A percentile compares a stretch with the other conserved stretches of the same genome.
These are phyloP conservation scores for Arthrobotrys iridis DNA, from an alignment of 2,329 filamentous ascomycete genomes.

Conservation along the genomic window DNA sequence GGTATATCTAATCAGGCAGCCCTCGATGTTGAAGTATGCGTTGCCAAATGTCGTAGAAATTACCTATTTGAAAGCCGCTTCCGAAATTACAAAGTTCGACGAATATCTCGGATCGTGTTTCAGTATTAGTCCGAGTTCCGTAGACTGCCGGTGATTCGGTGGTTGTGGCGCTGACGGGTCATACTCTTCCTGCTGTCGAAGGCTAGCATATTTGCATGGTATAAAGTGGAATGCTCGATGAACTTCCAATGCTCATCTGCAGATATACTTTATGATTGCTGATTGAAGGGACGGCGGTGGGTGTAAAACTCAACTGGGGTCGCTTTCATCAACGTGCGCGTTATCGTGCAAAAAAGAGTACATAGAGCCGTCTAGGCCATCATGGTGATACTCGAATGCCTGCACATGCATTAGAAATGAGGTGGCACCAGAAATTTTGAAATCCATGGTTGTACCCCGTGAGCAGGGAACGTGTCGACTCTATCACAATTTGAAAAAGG, in stretches of 20 bases:
- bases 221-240: no score
- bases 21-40: not conserved
- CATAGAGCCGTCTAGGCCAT: conserved; percentile 7
- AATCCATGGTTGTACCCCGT: not conserved
- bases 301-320: not conserved
- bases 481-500: not conserved
- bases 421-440: conserved; percentile 3
- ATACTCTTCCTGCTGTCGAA: no score
- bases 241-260: not conserved
- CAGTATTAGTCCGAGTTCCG: not conserved
- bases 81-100: not conserved
- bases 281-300: not conserved
- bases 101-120: conserved; percentile 2
- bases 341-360: not conserved
- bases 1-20: no score
- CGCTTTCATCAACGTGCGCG: not conserved
- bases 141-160: not conserved
- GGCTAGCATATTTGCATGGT: no score
- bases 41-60: conserved; percentile 4
- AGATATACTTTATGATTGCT: not conserved
- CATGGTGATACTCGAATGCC: not conserved
- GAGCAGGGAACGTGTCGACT: not conserved
- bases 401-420: conserved; percentile 25
- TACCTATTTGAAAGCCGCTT: not conserved
- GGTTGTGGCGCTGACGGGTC: conserved; percentile 1